Percentiles rank a stretch among this genome's conserved stretches.
Evolutionary conservation across 2,329 filamentous ascomycete genomes (phyloP).

Genomic region (Mycocentrospora acerina): DNA sequence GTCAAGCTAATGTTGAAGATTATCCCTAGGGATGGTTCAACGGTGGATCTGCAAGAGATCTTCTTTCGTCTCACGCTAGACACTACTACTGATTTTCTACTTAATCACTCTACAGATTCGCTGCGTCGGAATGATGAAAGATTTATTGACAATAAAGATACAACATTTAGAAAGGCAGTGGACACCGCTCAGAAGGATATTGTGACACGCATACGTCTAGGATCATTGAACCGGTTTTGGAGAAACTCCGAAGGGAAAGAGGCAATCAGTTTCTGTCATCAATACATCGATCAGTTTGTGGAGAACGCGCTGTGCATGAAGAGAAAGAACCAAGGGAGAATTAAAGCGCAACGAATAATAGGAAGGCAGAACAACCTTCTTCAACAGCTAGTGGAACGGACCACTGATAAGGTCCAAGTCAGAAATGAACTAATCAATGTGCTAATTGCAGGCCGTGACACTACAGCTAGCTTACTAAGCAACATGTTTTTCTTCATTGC

Average conservation of each 20-base stretch:
- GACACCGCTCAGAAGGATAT: slow-evolving; percentile 44
- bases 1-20: slow-evolving; percentile 60
- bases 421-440: slow-evolving; percentile 52
- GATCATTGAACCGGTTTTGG: slow-evolving; percentile 37
- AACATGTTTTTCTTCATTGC: slow-evolving; percentile 45
- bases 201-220: slow-evolving; percentile 40
- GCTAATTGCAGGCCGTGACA: slow-evolving; percentile 44
- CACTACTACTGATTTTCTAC: slow-evolving; percentile 53
- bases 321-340: slow-evolving; percentile 30
- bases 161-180: slow-evolving; percentile 47
- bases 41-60: slow-evolving; percentile 42
- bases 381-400: slow-evolving; percentile 49
- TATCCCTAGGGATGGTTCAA: slow-evolving; percentile 57
- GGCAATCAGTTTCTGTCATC: slow-evolving; percentile 46
- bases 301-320: slow-evolving; percentile 44
- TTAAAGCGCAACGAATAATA: slow-evolving; percentile 25
- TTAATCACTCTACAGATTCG: slow-evolving; percentile 47
- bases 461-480: slow-evolving; percentile 42
- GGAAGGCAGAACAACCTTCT: slow-evolving; percentile 50
- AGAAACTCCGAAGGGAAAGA: slow-evolving; percentile 38
- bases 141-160: slow-evolving; percentile 34
- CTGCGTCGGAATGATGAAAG: slow-evolving; percentile 35
- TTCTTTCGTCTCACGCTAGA: slow-evolving; percentile 54
- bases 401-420: slow-evolving; percentile 46
- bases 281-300: slow-evolving; percentile 50